A percentile compares a stretch with the other conserved stretches of the same genome.
These are phyloP conservation scores for Plectranthus barbatus DNA, from an alignment of 257 asterid genomes.

Conservation along the genomic window DNA sequence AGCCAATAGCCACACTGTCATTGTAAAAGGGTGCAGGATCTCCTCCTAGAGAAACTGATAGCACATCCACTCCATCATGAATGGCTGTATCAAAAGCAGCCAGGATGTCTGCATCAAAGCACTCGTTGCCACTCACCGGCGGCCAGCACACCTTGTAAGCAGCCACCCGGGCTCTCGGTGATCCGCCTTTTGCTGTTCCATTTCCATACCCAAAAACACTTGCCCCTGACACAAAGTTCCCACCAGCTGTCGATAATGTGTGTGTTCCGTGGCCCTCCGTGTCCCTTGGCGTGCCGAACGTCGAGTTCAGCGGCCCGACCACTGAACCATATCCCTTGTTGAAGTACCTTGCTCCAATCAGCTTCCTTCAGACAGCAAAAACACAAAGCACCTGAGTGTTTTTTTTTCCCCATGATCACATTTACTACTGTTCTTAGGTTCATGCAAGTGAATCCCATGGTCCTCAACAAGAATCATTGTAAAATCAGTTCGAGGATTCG, in stretches of 20 bases:
- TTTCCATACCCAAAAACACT: slow-evolving; percentile 71
- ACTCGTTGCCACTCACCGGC: slow-evolving; percentile 51
- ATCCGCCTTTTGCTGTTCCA: slow-evolving; percentile 93
- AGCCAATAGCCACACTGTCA: slow-evolving; percentile 79
- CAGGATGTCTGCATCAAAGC: slow-evolving; percentile 84
- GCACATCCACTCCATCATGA: slow-evolving; percentile 87
- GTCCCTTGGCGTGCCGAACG: slow-evolving; percentile 63
- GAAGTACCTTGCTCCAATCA: slow-evolving; percentile 88
- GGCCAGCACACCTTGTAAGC: slow-evolving; percentile 96
- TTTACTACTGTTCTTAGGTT: background rate
- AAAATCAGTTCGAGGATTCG: background rate
- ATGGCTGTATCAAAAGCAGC: slow-evolving; percentile 83
- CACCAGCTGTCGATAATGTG: slow-evolving; percentile 93
- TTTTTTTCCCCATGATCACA: background rate
- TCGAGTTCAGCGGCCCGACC: slow-evolving; percentile 56
- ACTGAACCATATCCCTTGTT: slow-evolving; percentile 62
- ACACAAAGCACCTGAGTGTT: background rate
- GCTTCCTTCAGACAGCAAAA: slow-evolving; percentile 52
- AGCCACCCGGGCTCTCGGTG: slow-evolving; percentile 82
- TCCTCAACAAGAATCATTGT: too few species aligned
- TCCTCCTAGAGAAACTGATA: slow-evolving; percentile 85
- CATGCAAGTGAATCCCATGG: background rate
- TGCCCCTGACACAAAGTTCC: slow-evolving; percentile 59
- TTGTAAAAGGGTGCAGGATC: slow-evolving; percentile 41
- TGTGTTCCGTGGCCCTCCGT: slow-evolving; percentile 84